Evolutionary conservation across 768 basidiomycete genomes (phyloP), one percentile per base, ranked within the genome.

Genomic region (Myochromella boudieri): DNA sequence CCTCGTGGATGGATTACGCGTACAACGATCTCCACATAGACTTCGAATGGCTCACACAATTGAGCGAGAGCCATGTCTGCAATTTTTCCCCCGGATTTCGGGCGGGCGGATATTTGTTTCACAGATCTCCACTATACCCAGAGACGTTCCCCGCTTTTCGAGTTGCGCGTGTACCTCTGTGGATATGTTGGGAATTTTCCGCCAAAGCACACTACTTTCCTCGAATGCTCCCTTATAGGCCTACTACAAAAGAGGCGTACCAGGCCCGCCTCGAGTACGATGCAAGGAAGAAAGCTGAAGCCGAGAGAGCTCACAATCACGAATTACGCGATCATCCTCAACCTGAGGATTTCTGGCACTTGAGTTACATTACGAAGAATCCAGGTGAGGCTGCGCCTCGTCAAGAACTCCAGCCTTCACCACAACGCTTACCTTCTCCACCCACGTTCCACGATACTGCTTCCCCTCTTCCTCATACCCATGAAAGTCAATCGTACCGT

Each of bases 101-200:
- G 5, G 9, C 36, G 11, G 42, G 42, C 1, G 29, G 24, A 0
- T 49, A 38, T 18, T 10, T 43, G 0, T 17, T 24, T 12, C 9
- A n/a, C 1, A 10, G 9, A 0, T 37, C 20, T 1, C 33, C 39
- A 18, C 27, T n/a, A n/a, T n/a, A n/a, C n/a, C n/a, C n/a, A n/a
- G 18, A 43, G 4, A 15, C 18, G 2, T 38, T 38, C 20, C 12
- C 11, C 0, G 48, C 48, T 0, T 49, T 37, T n/a, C 11, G 8
- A 0, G 22, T 10, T 0, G 48, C 14, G 0, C 22, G 37, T n/a
- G 27, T 27, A 1, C 41, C 27, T 15, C 4, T 42, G 0, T 37
- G 22, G 8, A 48, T 48, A 1, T 42, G 41, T 28, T 48, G 47
- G 47, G 28, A 15, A n/a, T n/a, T n/a, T n/a, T n/a, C n/a, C 1